These are phyloP conservation scores for Aspergillus pseudonomiae DNA, from an alignment of 2,329 filamentous ascomycete species.

Conservation along the genomic window DNA sequence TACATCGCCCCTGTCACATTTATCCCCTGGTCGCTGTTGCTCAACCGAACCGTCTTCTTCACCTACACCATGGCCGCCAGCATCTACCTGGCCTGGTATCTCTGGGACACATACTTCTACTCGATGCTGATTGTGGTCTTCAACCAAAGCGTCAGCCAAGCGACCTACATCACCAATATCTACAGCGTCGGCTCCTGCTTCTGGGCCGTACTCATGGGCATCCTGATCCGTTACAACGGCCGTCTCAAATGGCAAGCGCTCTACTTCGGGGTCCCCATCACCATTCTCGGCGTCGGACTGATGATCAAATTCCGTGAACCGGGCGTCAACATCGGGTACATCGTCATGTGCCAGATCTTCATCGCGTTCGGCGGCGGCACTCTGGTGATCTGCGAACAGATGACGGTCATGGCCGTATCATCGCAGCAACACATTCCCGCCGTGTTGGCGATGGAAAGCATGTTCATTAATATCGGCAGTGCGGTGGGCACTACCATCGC, in stretches of 20 bases:
- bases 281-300: slow-evolving; percentile 55
- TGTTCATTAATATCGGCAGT: slow-evolving; percentile 40
- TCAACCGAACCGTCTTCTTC: slow-evolving; percentile 54
- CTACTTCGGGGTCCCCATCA: slow-evolving; percentile 56
- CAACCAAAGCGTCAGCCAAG: slow-evolving; percentile 44
- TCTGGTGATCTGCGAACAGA: slow-evolving; percentile 58
- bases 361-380: slow-evolving; percentile 59
- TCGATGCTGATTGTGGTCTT: slow-evolving; percentile 60
- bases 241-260: slow-evolving; percentile 56
- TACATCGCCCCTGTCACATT: slow-evolving; percentile 57
- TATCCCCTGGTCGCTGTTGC: slow-evolving; percentile 56
- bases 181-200: slow-evolving; percentile 60
- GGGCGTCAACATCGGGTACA: slow-evolving; percentile 51
- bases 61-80: slow-evolving; percentile 55
- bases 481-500: slow-evolving; percentile 38
- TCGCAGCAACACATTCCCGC: slow-evolving; percentile 58
- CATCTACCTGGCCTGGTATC: slow-evolving; percentile 55
- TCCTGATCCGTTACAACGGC: slow-evolving; percentile 53
- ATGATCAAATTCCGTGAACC: slow-evolving; percentile 61
- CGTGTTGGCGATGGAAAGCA: slow-evolving; percentile 40
- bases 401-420: slow-evolving; percentile 61
- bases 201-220: slow-evolving; percentile 53
- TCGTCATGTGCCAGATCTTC: slow-evolving; percentile 60
- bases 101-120: slow-evolving; percentile 59
- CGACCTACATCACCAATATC: slow-evolving; percentile 54